phyloP scores from a whole-genome alignment of 1,284 basidiomycete genomes.

The Clitocybe nebularis region DNA sequence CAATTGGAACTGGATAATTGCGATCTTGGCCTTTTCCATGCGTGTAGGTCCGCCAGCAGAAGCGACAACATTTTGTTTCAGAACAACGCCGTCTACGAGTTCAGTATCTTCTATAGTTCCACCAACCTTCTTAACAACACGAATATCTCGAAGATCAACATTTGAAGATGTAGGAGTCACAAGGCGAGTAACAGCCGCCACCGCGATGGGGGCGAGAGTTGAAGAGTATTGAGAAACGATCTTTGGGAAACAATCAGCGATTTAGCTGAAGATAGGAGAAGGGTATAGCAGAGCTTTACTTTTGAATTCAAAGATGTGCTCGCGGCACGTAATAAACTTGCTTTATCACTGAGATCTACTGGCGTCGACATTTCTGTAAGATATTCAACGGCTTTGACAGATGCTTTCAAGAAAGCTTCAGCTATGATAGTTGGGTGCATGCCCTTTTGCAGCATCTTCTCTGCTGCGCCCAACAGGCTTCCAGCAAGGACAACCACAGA shows the following conservation, averaged over 20 bases:
- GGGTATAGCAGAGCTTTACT: conserved; percentile 34
- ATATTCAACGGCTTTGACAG: conserved; percentile 91
- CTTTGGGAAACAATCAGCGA: conserved; percentile 36
- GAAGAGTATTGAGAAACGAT: conserved; percentile 99
- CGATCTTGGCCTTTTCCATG: conserved; percentile 99
- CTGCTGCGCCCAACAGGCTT: conserved; percentile 88
- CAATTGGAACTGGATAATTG: conserved; percentile 97
- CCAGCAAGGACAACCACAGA: conserved; percentile 97
- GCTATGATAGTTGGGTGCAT: conserved; percentile 98
- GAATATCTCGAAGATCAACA: conserved; percentile 95
- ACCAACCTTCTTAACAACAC: conserved; percentile 97
- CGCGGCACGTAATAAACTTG: conserved; percentile 86
- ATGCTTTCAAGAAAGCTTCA: conserved; percentile 93
- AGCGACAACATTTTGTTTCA: conserved; percentile 93
- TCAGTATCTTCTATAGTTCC: conserved; percentile 99
- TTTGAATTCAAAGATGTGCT: conserved; percentile 97
- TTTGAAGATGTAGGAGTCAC: conserved; percentile 85
- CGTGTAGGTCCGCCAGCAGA: conserved; percentile 91
- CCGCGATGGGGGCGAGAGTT: conserved; percentile 95
- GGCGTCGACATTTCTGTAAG: conserved; percentile 92
- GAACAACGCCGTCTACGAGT: conserved; percentile 91
- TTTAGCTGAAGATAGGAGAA: conserved; percentile 3
- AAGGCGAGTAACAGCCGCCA: conserved; percentile 90
- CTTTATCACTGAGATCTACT: conserved; percentile 87
- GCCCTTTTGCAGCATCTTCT: conserved; percentile 96